Base-by-base conservation (phyloP, 768 basidiomycete species). In the Phlebiopsis gigantea region DNA sequence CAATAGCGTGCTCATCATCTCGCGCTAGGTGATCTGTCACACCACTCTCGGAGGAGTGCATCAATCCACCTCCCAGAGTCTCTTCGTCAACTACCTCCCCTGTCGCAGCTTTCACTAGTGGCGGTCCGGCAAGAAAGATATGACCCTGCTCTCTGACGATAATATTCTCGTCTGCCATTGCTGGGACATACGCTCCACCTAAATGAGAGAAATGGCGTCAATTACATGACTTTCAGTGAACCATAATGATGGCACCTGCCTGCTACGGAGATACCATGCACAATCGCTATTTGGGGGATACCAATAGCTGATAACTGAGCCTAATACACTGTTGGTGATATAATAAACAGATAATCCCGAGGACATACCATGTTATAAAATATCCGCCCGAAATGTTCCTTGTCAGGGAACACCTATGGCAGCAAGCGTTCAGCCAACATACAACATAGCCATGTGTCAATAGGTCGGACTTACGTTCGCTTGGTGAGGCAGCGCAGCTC, bases 111-210 rank as follows among this genome's bases (percentile, higher is more conserved):
- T 93, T 94, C 54, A 98, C 94, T 10, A 98, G 78, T 8, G 94
- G 94, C 10, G 95, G 95, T 0, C 94, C 94, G 14, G 94, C 94
- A 17, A 98, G 79, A 75, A 97, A 97, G 62, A 98, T 97, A 17
- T 81, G 87, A 0, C 94, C 94, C 73, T 96, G 93, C 58, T 94
- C 88, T 57, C 85, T 83, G 29, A 93, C 90, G 59, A 93, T 94
- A 63, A 93, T 80, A 61, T 92, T 94, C 71, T 94, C 91, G 66
- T 98, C 94, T 1, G 93, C 91, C 91, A 98, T 96, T 2, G 94
- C 94, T 25, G 94, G 93, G 43, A 96, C 92, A 72, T 93, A 95
- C 41, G 93, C 93, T 57, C 93, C 93, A 56, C 89, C 88, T 87
- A 45, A 17, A 49, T 29, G 17, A 43, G 45, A 59, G 5, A 48